Conservation (phyloP, 768 basidiomycete species). For the Pulveroboletus sp. region DNA sequence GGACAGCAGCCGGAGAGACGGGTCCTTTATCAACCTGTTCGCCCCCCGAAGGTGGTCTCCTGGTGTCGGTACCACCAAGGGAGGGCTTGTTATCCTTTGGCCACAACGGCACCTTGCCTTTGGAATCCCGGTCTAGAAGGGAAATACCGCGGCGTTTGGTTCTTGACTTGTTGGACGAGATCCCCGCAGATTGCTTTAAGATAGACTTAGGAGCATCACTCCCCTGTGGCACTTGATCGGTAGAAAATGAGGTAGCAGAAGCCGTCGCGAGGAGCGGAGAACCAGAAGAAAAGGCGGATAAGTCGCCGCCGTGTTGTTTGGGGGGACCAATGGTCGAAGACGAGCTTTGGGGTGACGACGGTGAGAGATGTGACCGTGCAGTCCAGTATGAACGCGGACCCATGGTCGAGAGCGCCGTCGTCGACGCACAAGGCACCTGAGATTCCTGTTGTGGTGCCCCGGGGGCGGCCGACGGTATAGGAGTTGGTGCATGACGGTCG, state of each 20-base stretch:
- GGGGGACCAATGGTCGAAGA: constrained; percentile 14
- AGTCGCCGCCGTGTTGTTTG: constrained; percentile 8
- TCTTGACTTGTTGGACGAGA: constrained; percentile 4
- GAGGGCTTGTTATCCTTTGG: constrained; percentile 22
- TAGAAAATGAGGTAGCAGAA: constrained; percentile 9
- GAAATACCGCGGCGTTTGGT: constrained; percentile 11
- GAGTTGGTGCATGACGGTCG: constrained; percentile 20
- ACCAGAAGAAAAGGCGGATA: constrained; percentile 21
- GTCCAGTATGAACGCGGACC: constrained; percentile 22
- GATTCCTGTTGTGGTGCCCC: constrained; percentile 1
- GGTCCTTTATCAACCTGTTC: constrained; percentile 29
- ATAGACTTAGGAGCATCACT: constrained; percentile 19
- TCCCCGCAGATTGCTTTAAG: constrained; percentile 16
- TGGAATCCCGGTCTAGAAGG: constrained; percentile 9
- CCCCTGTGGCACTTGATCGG: constrained; percentile 1
- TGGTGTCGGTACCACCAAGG: constrained; percentile 16
- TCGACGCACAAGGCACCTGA: constrained; percentile 13
- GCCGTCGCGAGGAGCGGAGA: constrained; percentile 17
- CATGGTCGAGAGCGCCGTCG: constrained; percentile 17
- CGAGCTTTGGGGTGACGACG: constrained; percentile 9
- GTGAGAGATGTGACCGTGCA: constrained; percentile 15
- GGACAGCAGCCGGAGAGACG: constrained; percentile 59
- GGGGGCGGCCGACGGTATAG: not conserved
- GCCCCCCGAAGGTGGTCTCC: not conserved
- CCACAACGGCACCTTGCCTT: constrained; percentile 5